Base-by-base conservation (phyloP, 2,329 filamentous ascomycete genomes). In the Akanthomyces lecanii region DNA sequence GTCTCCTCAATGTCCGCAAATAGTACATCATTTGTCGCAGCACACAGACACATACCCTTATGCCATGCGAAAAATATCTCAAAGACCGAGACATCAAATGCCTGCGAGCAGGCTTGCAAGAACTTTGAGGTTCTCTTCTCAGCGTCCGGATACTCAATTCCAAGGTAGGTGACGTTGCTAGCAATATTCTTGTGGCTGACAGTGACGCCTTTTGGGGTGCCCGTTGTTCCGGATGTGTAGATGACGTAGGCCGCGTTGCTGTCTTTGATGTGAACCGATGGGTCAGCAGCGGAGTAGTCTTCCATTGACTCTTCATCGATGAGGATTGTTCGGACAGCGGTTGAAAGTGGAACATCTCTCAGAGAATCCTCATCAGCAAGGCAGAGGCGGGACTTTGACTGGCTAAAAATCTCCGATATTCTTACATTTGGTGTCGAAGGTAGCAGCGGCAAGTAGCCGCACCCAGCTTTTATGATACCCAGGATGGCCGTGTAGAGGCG, bases 61-160 rank as follows among this genome's bases (percentile, higher is more conserved):
- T 84, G 83, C 89, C 92, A 96, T 0, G 91, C 81, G 69, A 91
- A 96, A 72, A 96, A 94, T 16, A 96, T 93, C 70, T 96, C 92
- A 71, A 96, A 96, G 0, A 96, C 89, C 0, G 91, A 96, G 2
- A 96, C 87, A 70, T 96, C 91, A 70, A 96, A 96, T 0, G 89
- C 89, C 70, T 92, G 90, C 0, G 91, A 94, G 70, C 90, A 96
- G 2, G 90, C 86, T 73, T 96, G 92, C 0, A 97, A 78, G 38
- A 96, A 78, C 2, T 56, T 62, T 4, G 52, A 56, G 18, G 33
- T 10, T n/a, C 86, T 83, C 0, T 86, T 83, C 1, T 68, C 68
- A 0, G 44, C 47, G 0, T 78, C 76, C 0, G 90, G 89, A 69
- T 96, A 96, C 0, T 90, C 76, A 3, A 80, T 76, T 2, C 82